These are phyloP conservation scores for Hibiscus mutabilis DNA, from an alignment of 345 rosid genomes.

Conservation along the genomic window DNA sequence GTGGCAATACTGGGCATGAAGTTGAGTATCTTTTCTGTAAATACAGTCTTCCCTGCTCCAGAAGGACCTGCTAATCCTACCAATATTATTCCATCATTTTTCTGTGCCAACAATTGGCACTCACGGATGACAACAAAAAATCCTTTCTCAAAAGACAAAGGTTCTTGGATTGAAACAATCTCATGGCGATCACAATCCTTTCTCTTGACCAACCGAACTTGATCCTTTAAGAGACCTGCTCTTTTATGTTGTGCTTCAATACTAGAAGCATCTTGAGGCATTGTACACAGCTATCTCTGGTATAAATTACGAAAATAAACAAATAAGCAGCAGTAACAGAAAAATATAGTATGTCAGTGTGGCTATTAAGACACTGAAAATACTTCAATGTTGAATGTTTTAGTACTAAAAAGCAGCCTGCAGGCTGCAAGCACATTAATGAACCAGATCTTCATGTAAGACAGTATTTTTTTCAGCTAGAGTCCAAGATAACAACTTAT, in stretches of 20 bases:
- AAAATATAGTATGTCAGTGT: neutral
- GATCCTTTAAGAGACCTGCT: conserved; percentile 81
- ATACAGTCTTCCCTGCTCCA: conserved; percentile 98
- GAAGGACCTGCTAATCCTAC: conserved; percentile 97
- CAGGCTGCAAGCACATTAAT: neutral
- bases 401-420: neutral
- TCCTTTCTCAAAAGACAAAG: conserved; percentile 86
- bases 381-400: neutral
- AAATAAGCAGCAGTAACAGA: neutral
- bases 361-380: conserved; percentile 2
- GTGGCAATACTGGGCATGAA: conserved; percentile 86
- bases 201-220: conserved; percentile 67
- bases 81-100: conserved; percentile 76
- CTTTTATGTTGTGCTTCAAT: conserved; percentile 50
- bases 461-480: no score
- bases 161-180: conserved; percentile 64
- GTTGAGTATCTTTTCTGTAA: conserved; percentile 82
- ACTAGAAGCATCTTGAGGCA: conserved; percentile 51
- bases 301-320: conserved; percentile 9
- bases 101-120: conserved; percentile 81
- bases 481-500: neutral
- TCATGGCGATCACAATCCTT: conserved; percentile 59
- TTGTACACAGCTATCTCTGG: conserved; percentile 20
- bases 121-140: conserved; percentile 85
- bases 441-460: no score